Percentiles rank a stretch among this genome's conserved stretches.
Conservation (phyloP, 2,329 filamentous ascomycete genomes). For the Seiridium cupressi region DNA sequence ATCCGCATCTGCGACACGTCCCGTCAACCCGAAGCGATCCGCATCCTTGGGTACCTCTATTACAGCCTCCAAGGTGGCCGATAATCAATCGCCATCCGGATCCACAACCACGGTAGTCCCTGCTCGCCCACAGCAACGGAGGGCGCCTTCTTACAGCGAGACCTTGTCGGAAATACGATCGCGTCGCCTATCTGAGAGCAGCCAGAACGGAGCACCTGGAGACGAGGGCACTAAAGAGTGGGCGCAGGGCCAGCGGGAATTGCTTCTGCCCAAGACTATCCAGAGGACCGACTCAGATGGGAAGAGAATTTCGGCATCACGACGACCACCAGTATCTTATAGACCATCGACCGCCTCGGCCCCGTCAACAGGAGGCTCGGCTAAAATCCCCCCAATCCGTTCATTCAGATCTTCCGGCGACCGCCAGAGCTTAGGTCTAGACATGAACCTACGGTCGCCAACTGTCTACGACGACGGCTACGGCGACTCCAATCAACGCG, state of each 20-base stretch:
- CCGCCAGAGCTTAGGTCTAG: constrained; percentile 51
- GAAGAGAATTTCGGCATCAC: constrained; percentile 35
- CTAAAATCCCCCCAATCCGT: constrained; percentile 51
- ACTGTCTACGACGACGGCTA: constrained; percentile 44
- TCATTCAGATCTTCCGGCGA: constrained; percentile 56
- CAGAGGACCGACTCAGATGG: constrained; percentile 46
- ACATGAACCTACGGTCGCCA: constrained; percentile 46
- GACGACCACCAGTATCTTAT: constrained; percentile 51
- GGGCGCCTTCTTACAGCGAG: constrained; percentile 35
- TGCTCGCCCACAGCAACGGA: constrained; percentile 32
- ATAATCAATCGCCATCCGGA: constrained; percentile 23
- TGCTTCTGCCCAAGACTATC: constrained; percentile 44
- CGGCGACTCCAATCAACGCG: constrained; percentile 42
- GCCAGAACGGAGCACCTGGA: constrained; percentile 16
- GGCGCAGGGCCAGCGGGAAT: constrained; percentile 44
- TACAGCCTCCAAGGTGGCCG: constrained; percentile 9
- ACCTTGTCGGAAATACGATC: constrained; percentile 16
- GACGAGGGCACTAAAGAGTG: constrained; percentile 32
- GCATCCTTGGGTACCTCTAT: constrained; percentile 33
- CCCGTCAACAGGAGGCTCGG: constrained; percentile 15
- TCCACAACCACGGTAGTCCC: constrained; percentile 26
- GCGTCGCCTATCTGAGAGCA: constrained; percentile 14
- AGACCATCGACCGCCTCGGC: constrained; percentile 30
- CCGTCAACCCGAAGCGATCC: constrained; percentile 28
- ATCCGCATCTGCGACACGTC: constrained; percentile 20